These are phyloP conservation scores for Geranomyces michiganensis DNA, from an alignment of 192 early-diverging fungal species.

Conservation along the genomic window DNA sequence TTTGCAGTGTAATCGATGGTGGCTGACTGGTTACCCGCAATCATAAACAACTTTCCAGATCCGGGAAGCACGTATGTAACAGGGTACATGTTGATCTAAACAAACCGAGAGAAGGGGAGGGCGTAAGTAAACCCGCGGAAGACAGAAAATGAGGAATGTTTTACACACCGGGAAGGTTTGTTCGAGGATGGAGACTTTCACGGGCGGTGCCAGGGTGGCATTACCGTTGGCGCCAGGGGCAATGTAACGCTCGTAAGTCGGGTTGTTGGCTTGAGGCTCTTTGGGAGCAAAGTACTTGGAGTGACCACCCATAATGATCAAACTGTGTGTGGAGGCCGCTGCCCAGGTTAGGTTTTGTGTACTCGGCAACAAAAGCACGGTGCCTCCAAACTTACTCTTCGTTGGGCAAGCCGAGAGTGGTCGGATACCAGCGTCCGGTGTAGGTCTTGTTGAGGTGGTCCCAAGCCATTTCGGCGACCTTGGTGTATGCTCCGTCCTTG, in stretches of 20 bases:
- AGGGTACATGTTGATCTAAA: conserved; percentile 36
- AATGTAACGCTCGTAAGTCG: conserved; percentile 33
- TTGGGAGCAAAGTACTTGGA: conserved; percentile 16
- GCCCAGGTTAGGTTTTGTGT: background rate
- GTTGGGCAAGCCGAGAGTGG: conserved; percentile 24
- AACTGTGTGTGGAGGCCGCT: background rate
- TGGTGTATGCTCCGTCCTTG: conserved; percentile 16
- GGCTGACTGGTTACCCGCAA: conserved; percentile 24
- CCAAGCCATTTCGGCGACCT: conserved; percentile 25
- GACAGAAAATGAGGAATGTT: too few species aligned
- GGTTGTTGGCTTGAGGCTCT: conserved; percentile 23
- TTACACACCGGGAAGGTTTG: background rate
- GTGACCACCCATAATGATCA: conserved; percentile 33
- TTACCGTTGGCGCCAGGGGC: conserved; percentile 5
- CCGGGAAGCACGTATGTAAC: conserved; percentile 25
- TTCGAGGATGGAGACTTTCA: conserved; percentile 15
- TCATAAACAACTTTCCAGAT: conserved; percentile 20
- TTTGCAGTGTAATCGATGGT: conserved; percentile 9
- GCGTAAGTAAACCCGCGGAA: too few species aligned
- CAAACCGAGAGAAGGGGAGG: background rate
- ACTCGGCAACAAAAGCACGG: too few species aligned
- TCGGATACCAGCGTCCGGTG: conserved; percentile 39
- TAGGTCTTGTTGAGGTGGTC: conserved; percentile 16
- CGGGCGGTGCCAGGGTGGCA: conserved; percentile 7
- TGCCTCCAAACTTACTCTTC: conserved; percentile 28